phyloP scores from a whole-genome alignment of 305 asterid species.

The Lippia alba region DNA sequence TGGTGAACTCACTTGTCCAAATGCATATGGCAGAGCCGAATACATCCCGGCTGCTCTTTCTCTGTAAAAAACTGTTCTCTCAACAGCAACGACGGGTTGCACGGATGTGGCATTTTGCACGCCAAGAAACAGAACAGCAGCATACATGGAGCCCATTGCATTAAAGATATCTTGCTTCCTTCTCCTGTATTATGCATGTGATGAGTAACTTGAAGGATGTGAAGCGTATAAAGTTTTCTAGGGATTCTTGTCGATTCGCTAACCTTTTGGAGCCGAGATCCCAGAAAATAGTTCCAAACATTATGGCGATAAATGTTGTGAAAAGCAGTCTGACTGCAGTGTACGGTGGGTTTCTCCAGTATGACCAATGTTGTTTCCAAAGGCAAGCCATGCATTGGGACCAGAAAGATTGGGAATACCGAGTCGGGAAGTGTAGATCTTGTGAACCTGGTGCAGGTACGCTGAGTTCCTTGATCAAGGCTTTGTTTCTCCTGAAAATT shows the following conservation, averaged over 20 bases:
- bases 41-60: conserved; percentile 94
- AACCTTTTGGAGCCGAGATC: conserved; percentile 78
- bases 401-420: conserved; percentile 68
- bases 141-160: conserved; percentile 93
- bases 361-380: conserved; percentile 86
- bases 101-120: conserved; percentile 71
- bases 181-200: conserved; percentile 46
- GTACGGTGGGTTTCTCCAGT: conserved; percentile 87
- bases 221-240: background rate
- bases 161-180: conserved; percentile 70
- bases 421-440: conserved; percentile 62
- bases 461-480: conserved; percentile 65
- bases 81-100: conserved; percentile 83
- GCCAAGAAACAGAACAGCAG: conserved; percentile 75
- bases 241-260: conserved; percentile 7
- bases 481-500: conserved; percentile 75
- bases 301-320: conserved; percentile 67
- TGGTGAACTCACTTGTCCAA: conserved; percentile 65
- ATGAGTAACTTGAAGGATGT: background rate
- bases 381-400: conserved; percentile 80
- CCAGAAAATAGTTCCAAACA: conserved; percentile 93
- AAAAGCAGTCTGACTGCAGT: conserved; percentile 77
- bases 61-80: conserved; percentile 86
- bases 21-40: conserved; percentile 88
- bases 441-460: conserved; percentile 61